Conservation (phyloP, 1,284 basidiomycete species). For the Heterobasidion occidentale region DNA sequence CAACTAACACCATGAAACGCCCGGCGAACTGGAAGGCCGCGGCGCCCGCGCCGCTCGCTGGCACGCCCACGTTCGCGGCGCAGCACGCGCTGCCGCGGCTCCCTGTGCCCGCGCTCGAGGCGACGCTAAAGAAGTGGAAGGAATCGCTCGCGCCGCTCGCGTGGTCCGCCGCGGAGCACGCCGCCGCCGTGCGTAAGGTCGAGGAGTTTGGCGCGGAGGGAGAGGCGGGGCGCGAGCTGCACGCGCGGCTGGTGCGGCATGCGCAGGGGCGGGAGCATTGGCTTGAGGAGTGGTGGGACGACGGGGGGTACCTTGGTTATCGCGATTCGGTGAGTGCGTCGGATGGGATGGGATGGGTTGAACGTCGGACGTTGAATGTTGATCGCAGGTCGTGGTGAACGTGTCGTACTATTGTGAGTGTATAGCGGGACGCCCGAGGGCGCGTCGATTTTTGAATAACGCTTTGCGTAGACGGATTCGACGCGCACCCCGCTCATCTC, state of each 20-base stretch:
- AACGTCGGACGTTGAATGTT: no score
- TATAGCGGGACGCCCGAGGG: neutral
- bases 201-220: conserved; percentile 41
- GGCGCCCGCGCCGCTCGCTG: conserved; percentile 31
- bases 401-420: conserved; percentile 77
- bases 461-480: conserved; percentile 58
- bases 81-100: conserved; percentile 45
- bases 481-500: conserved; percentile 53
- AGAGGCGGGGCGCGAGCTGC: conserved; percentile 45
- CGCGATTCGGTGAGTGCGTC: conserved; percentile 57
- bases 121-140: conserved; percentile 54
- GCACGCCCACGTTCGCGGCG: conserved; percentile 28
- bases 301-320: conserved; percentile 62
- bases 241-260: conserved; percentile 43
- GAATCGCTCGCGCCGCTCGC: conserved; percentile 59
- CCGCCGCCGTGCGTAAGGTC: conserved; percentile 46
- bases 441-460: neutral
- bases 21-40: conserved; percentile 33
- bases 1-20: conserved; percentile 5
- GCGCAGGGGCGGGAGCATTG: conserved; percentile 52
- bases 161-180: conserved; percentile 48
- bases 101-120: conserved; percentile 53
- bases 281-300: conserved; percentile 83
- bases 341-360: no score
- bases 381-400: conserved; percentile 60